A percentile compares a stretch with the other conserved stretches of the same genome.
These are phyloP conservation scores for Amauroascus verrucosus DNA, from an alignment of 2,329 filamentous ascomycete species.

Conservation along the genomic window DNA sequence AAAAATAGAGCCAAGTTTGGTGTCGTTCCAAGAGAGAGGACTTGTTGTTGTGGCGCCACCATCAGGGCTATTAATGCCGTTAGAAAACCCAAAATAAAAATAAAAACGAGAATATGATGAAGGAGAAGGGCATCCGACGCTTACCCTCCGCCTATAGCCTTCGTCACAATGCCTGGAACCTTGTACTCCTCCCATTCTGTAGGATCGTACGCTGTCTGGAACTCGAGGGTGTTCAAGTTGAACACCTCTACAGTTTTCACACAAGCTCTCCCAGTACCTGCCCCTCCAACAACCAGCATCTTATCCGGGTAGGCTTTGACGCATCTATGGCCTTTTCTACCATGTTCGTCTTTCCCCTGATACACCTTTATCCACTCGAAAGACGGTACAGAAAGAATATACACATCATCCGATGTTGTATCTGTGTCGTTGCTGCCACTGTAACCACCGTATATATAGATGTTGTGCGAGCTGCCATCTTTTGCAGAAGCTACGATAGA, in stretches of 20 bases:
- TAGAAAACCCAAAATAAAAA: too few relatives aligned
- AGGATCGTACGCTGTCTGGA: constrained; percentile 26
- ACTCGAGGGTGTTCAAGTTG: constrained; percentile 28
- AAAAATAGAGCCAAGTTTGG: constrained; percentile 46
- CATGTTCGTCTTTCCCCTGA: constrained; percentile 17
- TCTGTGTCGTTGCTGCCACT: constrained; percentile 18
- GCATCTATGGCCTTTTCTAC: constrained; percentile 27
- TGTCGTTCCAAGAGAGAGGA: constrained; percentile 39
- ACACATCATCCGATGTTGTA: constrained; percentile 25
- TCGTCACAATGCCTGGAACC: constrained; percentile 24
- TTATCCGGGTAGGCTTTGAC: constrained; percentile 40
- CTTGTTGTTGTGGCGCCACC: constrained; percentile 25
- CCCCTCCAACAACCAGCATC: constrained; percentile 33
- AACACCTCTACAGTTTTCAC: constrained; percentile 47
- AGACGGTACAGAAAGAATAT: constrained; percentile 28
- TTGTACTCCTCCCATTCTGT: constrained; percentile 25
- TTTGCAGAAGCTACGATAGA: constrained; percentile 31
- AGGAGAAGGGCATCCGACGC: background rate
- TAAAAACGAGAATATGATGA: background rate
- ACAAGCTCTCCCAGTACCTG: constrained; percentile 30
- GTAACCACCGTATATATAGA: constrained; percentile 31
- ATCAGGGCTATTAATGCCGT: constrained; percentile 19
- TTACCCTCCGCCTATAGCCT: constrained; percentile 30
- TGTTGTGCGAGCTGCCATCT: constrained; percentile 30
- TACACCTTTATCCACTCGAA: constrained; percentile 27